Percentiles rank a stretch among this genome's conserved stretches.
Conservation (phyloP, 345 rosid species). For the Salix viminalis region DNA sequence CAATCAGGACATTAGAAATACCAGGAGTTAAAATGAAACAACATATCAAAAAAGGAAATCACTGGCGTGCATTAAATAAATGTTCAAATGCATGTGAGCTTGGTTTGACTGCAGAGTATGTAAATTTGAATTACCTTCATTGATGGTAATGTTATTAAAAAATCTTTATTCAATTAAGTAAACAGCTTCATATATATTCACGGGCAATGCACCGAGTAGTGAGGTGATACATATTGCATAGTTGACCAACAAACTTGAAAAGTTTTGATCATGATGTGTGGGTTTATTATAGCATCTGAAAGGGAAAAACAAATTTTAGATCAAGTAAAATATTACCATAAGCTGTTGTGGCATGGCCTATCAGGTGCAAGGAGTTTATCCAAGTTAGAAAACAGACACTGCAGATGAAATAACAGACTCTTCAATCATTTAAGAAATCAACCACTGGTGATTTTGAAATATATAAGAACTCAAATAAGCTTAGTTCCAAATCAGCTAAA, state of each 20-base stretch:
- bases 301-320: neutral
- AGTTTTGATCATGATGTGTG: neutral
- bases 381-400: conserved; percentile 74
- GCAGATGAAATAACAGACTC: conserved; percentile 31
- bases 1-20: neutral
- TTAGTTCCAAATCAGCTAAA: neutral
- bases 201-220: neutral
- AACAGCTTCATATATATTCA: neutral
- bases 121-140: neutral
- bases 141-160: neutral
- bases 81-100: neutral
- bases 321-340: conserved; percentile 54
- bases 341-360: conserved; percentile 82
- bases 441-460: neutral
- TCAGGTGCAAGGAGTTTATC: conserved; percentile 84
- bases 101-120: neutral
- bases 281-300: neutral
- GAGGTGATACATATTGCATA: neutral
- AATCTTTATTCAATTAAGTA: neutral
- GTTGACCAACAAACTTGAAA: neutral
- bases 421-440: conserved; percentile 10
- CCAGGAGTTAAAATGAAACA: neutral
- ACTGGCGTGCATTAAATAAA: neutral
- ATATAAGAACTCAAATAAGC: neutral
- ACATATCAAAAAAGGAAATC: neutral